Evolutionary conservation across 306 rosid species (phyloP).

Genomic region (Pyrus betulifolia): DNA sequence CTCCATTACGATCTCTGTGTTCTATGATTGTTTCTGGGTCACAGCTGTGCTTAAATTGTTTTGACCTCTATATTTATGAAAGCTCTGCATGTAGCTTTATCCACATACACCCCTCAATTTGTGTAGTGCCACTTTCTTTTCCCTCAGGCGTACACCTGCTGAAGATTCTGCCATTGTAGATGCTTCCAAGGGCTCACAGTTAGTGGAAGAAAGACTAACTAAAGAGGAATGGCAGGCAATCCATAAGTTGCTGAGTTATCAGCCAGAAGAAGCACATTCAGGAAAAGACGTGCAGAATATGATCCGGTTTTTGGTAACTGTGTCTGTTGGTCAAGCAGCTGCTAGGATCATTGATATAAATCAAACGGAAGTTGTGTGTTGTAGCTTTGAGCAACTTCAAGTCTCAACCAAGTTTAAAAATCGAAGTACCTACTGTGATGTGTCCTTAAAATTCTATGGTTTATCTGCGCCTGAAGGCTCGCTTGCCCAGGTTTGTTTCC

Average conservation of each 20-base stretch:
- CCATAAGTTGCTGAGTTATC: conserved; percentile 74
- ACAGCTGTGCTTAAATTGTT: conserved; percentile 7
- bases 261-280: conserved; percentile 67
- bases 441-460: conserved; percentile 77
- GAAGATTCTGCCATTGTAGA: conserved; percentile 45
- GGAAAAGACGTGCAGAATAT: conserved; percentile 67
- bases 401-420: conserved; percentile 79
- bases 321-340: conserved; percentile 80
- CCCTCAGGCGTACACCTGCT: conserved; percentile 45
- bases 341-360: conserved; percentile 69
- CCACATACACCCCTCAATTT: conserved; percentile 1
- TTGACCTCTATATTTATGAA: neutral
- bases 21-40: neutral
- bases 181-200: conserved; percentile 47
- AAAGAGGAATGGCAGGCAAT: conserved; percentile 97
- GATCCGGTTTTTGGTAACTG: conserved; percentile 63
- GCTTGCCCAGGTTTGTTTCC: conserved; percentile 80
- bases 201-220: conserved; percentile 62
- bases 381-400: conserved; percentile 84
- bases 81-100: conserved; percentile 1
- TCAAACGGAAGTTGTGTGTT: conserved; percentile 75
- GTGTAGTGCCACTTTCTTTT: neutral
- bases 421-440: conserved; percentile 77
- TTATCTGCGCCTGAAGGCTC: conserved; percentile 92
- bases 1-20: neutral